Percentiles rank a stretch among this genome's conserved stretches.
These are phyloP conservation scores for Thuidium tamariscinum DNA, from an alignment of 225 moss, liverwort and hornwort species.

Conservation along the genomic window DNA sequence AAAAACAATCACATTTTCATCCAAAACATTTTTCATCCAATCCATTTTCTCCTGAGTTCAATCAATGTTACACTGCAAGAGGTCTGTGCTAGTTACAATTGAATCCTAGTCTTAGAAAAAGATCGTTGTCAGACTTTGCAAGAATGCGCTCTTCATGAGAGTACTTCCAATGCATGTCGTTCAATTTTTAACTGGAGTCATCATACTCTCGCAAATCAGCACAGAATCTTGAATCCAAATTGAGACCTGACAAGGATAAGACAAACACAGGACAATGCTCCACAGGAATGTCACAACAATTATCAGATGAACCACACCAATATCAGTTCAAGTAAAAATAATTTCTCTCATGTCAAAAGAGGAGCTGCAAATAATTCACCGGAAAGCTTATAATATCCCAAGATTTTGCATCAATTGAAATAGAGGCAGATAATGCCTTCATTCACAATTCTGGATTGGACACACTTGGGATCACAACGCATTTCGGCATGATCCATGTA, in stretches of 20 bases:
- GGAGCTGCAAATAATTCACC: not conserved
- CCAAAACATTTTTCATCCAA: too few relatives aligned
- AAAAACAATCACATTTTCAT: too few relatives aligned
- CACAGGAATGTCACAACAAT: not conserved
- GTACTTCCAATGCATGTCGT: not conserved
- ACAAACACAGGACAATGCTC: not conserved
- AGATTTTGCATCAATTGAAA: not conserved
- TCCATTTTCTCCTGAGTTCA: too few relatives aligned
- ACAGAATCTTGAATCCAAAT: not conserved
- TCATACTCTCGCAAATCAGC: not conserved
- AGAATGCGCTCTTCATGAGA: not conserved
- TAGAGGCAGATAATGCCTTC: not conserved
- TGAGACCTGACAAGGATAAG: not conserved
- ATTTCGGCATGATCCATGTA: not conserved
- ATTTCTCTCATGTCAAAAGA: not conserved
- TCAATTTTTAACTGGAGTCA: not conserved
- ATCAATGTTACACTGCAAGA: too few relatives aligned
- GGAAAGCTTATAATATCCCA: not conserved
- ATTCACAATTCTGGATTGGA: not conserved
- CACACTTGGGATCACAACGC: not conserved
- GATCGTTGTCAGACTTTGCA: not conserved
- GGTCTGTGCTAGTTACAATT: too few relatives aligned
- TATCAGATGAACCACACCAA: not conserved
- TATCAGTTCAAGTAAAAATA: not conserved
- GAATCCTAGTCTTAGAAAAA: not conserved